Evolutionary conservation across 352 stramenopile species (phyloP).

Genomic region (Phytophthora chlamydospora): DNA sequence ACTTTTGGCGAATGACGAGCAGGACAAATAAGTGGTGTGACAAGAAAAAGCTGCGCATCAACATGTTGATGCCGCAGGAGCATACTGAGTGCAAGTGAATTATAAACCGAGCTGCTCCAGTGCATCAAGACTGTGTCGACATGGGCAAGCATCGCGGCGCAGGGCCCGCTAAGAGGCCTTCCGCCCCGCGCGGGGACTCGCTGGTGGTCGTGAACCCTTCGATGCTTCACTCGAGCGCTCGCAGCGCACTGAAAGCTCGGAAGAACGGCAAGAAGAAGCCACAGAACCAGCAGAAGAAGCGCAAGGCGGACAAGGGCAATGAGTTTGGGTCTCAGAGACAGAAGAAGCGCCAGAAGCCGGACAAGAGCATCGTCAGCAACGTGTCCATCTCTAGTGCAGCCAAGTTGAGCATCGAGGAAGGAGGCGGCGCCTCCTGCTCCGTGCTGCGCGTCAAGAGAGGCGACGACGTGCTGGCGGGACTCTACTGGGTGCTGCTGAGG

Average conservation of each 20-base stretch:
- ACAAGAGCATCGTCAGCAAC: constrained; percentile 21
- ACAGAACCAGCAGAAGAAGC: constrained; percentile 19
- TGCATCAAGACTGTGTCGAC: not conserved
- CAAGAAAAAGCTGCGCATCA: constrained; percentile 29
- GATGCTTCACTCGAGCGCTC: constrained; percentile 27
- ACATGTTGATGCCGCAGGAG: constrained; percentile 17
- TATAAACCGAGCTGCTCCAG: not conserved
- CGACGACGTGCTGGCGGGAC: constrained; percentile 44
- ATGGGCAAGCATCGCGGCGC: constrained; percentile 37
- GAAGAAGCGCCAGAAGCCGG: constrained; percentile 17
- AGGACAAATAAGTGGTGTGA: constrained; percentile 10
- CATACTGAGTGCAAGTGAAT: constrained; percentile 19
- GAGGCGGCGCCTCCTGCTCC: constrained; percentile 13
- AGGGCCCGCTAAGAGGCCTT: constrained; percentile 5
- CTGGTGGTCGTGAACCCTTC: constrained; percentile 63
- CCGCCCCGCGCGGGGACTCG: constrained; percentile 13
- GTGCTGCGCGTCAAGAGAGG: constrained; percentile 44
- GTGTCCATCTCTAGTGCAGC: constrained; percentile 25
- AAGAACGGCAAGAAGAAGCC: constrained; percentile 22
- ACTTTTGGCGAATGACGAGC: constrained; percentile 30
- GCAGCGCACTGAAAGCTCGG: not conserved
- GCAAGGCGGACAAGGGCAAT: constrained; percentile 6
- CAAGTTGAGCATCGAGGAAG: constrained; percentile 22
- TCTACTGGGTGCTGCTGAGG: constrained; percentile 71
- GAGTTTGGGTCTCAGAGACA: not conserved